Evolutionary conservation across 805 yeast genomes (phyloP).

Genomic region (Wickerhamiella sergipiensis): DNA sequence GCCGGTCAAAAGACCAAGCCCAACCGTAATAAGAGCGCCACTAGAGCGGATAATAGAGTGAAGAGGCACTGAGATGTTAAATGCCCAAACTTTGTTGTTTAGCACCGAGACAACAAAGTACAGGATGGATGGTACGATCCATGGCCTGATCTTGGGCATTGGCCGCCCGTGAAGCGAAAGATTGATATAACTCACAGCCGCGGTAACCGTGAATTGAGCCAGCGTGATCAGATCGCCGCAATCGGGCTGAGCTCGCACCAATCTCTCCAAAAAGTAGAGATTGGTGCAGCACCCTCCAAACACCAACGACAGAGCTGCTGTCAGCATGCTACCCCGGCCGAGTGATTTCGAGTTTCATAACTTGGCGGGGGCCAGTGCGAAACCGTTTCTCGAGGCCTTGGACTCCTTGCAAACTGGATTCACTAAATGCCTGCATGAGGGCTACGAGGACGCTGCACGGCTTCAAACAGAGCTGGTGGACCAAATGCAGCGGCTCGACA

Average conservation of each 20-base stretch:
- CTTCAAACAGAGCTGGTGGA: constrained; percentile 4
- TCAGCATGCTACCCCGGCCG: constrained; percentile 3
- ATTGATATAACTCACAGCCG: constrained; percentile 31
- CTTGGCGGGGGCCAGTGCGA: constrained; percentile 6
- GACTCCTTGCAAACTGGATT: constrained; percentile 2
- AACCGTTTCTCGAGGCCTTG: constrained; percentile 2
- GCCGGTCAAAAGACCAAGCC: constrained; percentile 37
- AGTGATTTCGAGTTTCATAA: neutral
- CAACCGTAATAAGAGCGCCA: constrained; percentile 48
- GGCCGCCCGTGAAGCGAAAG: constrained; percentile 12
- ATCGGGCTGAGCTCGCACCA: constrained; percentile 28
- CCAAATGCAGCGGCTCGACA: constrained; percentile 8
- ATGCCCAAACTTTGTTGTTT: constrained; percentile 46
- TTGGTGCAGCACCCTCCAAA: constrained; percentile 68
- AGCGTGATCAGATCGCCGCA: constrained; percentile 45
- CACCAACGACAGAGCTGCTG: constrained; percentile 26
- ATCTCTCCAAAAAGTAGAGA: constrained; percentile 46
- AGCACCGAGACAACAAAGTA: constrained; percentile 39
- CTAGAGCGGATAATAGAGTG: constrained; percentile 56
- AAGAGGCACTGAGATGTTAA: constrained; percentile 46
- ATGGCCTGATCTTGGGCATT: constrained; percentile 11
- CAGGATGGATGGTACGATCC: constrained; percentile 35
- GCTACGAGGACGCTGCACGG: constrained; percentile 3
- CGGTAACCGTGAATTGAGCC: constrained; percentile 38
- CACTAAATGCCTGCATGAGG: constrained; percentile 3